Evolutionary conservation across 228 moss, liverwort and hornwort genomes (phyloP), one percentile per base, ranked within the genome.

Genomic region (Sphagnum magellanicum): DNA sequence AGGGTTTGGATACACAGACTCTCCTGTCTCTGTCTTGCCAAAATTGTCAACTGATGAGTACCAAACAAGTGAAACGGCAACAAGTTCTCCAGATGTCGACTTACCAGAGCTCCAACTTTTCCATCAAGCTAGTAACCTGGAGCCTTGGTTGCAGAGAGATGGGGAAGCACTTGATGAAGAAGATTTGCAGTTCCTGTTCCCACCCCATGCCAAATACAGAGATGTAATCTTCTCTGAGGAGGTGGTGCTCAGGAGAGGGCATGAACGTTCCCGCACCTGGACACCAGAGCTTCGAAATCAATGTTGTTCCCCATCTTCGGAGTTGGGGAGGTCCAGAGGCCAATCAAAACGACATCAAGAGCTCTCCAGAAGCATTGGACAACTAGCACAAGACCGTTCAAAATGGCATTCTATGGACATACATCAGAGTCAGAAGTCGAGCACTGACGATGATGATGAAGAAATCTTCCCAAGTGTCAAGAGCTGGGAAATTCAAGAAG

Each of bases 401-500:
- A 64, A 64, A 49, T 5, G 64, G 10, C 32, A 32, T 32, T 46
- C 64, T 10, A 59, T 55, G 32, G 49, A 58, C 49, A 13, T 14
- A 32, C 32, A 32, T 32, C 32, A 32, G 32, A 32, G 32, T 32
- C 32, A 32, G 32, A 32, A 32, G 32, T 32, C 32, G 1, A 32
- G 32, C 32, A 32, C 32, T 2, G 10, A 48, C 64, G 15, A 87
- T 68, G 83, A 87, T 2, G 87, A 87, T 65, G 87, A 87, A 49
- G 75, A 73, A 16, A 83, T 87, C 5, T 80, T 67, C 55, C 87
- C 87, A 0, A 83, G 83, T 70, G 83, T 83, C 67, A 74, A 78
- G 72, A 87, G 87, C 74, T 87, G 87, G 87, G 87, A 80, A 60
- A 78, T 87, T 10, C 60, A 60, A 7, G 87, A 87, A 50, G 83